Evolutionary conservation across 2,329 filamentous ascomycete species (phyloP).

Genomic region (Monosporascus cannonballus): DNA sequence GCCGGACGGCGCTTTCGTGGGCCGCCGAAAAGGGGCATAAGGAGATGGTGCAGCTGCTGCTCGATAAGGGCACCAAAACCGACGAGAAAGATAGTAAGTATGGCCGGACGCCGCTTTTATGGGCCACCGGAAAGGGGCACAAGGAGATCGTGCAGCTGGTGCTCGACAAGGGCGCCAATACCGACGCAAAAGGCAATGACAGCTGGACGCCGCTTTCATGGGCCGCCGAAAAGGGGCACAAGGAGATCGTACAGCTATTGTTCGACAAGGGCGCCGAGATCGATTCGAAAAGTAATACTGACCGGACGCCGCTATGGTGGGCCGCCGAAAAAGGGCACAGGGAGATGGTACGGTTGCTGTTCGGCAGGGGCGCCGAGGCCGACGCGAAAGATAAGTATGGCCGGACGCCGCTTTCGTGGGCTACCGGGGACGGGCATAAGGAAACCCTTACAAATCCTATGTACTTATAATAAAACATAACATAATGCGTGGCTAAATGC

Average conservation of each 20-base stretch:
- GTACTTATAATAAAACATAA: too few relatives aligned
- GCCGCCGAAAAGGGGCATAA: too few relatives aligned
- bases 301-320: neutral
- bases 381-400: too few relatives aligned
- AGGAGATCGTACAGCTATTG: constrained; percentile 6
- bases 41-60: too few relatives aligned
- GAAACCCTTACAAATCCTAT: too few relatives aligned
- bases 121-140: constrained; percentile 9
- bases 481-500: too few relatives aligned
- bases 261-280: constrained; percentile 9
- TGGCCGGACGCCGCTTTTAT: neutral
- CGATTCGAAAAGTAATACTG: neutral
- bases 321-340: constrained; percentile 8
- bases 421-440: too few relatives aligned
- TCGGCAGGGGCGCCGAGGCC: too few relatives aligned
- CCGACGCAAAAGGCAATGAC: neutral
- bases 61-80: too few relatives aligned
- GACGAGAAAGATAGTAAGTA: too few relatives aligned
- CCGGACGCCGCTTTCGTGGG: too few relatives aligned
- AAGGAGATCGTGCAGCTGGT: constrained; percentile 7
- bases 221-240: constrained; percentile 9
- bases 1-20: constrained; percentile 26
- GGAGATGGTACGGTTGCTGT: constrained; percentile 6
- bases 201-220: neutral
- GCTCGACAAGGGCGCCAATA: constrained; percentile 8